phyloP scores from a whole-genome alignment of 1,284 basidiomycete genomes.

The Tetrapyrgos nigripes region DNA sequence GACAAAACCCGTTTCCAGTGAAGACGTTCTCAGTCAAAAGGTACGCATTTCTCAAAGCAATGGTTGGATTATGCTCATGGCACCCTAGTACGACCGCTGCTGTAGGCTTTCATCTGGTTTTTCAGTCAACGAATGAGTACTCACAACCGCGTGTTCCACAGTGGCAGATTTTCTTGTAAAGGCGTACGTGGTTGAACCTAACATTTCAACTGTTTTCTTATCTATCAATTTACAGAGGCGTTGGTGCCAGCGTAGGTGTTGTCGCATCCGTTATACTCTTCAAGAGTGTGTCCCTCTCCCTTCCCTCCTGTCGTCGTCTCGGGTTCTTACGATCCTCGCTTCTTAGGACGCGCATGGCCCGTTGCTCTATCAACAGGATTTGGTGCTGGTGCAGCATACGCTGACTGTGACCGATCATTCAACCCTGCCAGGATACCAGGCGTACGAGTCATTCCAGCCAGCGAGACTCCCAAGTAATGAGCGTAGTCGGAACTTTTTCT shows the following conservation, averaged over 20 bases:
- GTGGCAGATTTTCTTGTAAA: slow-evolving; percentile 84
- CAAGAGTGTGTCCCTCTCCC: slow-evolving; percentile 79
- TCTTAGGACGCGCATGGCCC: slow-evolving; percentile 93
- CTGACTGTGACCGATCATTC: slow-evolving; percentile 96
- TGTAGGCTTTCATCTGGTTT: slow-evolving; percentile 57
- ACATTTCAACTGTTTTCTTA: slow-evolving; percentile 9
- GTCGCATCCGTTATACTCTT: slow-evolving; percentile 95
- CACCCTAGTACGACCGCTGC: slow-evolving; percentile 86
- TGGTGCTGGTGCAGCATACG: slow-evolving; percentile 88
- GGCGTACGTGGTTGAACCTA: slow-evolving; percentile 56
- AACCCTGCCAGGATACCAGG: slow-evolving; percentile 94
- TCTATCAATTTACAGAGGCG: slow-evolving; percentile 66
- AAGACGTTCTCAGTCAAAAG: slow-evolving; percentile 88
- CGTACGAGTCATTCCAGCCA: slow-evolving; percentile 71
- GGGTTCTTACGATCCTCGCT: slow-evolving; percentile 7
- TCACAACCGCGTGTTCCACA: slow-evolving; percentile 28
- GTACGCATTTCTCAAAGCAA: slow-evolving; percentile 47
- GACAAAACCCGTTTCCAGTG: slow-evolving; percentile 75
- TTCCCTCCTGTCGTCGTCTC: not conserved
- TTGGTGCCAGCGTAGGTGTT: slow-evolving; percentile 95
- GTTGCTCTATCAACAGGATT: slow-evolving; percentile 94
- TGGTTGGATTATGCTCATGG: slow-evolving; percentile 3
- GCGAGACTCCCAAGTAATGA: slow-evolving; percentile 19
- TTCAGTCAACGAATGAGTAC: slow-evolving; percentile 9
- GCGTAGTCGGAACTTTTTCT: slow-evolving; percentile 10